Base-by-base conservation (phyloP, 1,284 basidiomycete genomes). In the Pseudomicrostroma phylloplanum region DNA sequence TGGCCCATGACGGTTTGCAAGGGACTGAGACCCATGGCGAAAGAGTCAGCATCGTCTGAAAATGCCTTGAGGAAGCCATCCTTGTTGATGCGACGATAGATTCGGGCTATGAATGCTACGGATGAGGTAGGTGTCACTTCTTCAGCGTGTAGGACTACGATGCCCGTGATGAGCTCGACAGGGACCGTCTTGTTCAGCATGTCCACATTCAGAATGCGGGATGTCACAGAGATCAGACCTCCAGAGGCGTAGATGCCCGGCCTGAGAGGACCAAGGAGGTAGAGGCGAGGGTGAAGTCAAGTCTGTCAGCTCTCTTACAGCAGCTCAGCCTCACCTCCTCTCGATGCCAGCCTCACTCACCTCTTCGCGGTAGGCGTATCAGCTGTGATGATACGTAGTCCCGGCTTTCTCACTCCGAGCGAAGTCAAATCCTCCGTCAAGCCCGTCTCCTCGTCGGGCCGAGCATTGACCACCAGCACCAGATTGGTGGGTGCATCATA, bases 131-230 rank as follows among this genome's bases (percentile, higher is more conserved):
- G 86, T 0, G 89, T 90, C 7, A 96, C 89, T 72, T 85, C 88
- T 78, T 98, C 94, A 0, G 92, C 92, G 71, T 96, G 92, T 43
- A 97, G 78, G n/a, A 98, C 85, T 2, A 97, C 83, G n/a, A 98
- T 84, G 0, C 94, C 94, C 0, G 92, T 90, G 56, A 98, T 89
- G 55, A 91, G 82, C 21, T 89, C 84, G 0, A 86, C 88, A 0
- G 92, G 92, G 13, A 97, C 86, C 69, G 89, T 89, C 7, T 86
- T 85, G 69, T 72, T 90, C 82, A 99, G 82, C 87, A 98, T 90
- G 78, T 98, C 96, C 58, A 94, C 92, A 53, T 94, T 89, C 26
- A 98, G 82, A 68, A 99, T 97, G 26, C 91, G 87, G 39, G 91
- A 92, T 0, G 94, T 98, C 43, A 97, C 88, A 11, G 90, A 92